Evolutionary conservation across 1,284 basidiomycete species (phyloP), one percentile per base, ranked within the genome.

Genomic region (Trichosporon asahii): DNA sequence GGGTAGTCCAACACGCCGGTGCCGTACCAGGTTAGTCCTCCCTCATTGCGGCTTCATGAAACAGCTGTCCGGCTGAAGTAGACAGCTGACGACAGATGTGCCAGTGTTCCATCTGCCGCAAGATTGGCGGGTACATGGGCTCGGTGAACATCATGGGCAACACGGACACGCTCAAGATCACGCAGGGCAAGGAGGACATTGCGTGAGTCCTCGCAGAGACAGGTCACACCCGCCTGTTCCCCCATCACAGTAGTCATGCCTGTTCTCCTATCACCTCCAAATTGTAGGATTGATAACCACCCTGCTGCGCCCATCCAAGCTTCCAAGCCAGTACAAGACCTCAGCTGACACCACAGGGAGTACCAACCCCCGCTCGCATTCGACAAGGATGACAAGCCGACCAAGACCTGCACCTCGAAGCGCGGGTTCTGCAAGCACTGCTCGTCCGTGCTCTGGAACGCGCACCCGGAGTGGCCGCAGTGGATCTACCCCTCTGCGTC

Each of bases 401-500:
- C 66, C 5, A 73, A 80, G 68, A 71, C 37, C 23, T 67, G 63
- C 37, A 76, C 68, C 18, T 79, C 77, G n/a, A 76, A 78, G 44
- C 75, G 83, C 33, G 71, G 65, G 18, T 84, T 84, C 74, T 84
- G 83, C 70, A 31, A 46, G 2, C 75, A 80, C 35, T 84, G 83
- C 73, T 78, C 76, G 14, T 72, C 77, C 40, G 81, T 83, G 81
- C 76, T 84, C 11, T 84, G 83, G 83, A 77, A 79, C 70, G 80
- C 79, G 65, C 76, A 82, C 68, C 79, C 80, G 12, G 76, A 81
- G 72, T 84, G 75, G 74, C 76, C 18, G 2, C 68, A 83, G 79
- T 84, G 83, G 83, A 81, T 84, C 70, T 83, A 84, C 74, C 83
- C 83, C 3, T 83, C 79, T 69, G 82, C 83, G 0, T 78, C 80